Conservation (phyloP, 345 rosid genomes). For the Populus alba region DNA sequence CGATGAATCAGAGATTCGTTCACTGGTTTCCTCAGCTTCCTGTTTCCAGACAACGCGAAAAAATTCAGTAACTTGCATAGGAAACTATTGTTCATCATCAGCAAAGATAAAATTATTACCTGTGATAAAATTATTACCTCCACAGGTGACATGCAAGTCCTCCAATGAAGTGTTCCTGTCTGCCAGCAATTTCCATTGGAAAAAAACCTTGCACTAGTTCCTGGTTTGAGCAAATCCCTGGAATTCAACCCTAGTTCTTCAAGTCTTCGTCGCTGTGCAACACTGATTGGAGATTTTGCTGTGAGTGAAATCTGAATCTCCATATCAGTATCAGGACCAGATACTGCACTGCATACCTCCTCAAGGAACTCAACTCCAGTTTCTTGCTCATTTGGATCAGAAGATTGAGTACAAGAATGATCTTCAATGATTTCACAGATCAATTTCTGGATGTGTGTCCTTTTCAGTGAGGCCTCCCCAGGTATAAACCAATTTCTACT, state of each 20-base stretch:
- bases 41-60: constrained; percentile 17
- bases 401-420: constrained; percentile 42
- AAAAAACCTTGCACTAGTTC: constrained; percentile 1
- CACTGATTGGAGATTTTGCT: background rate
- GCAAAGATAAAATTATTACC: constrained; percentile 34
- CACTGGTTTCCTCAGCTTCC: constrained; percentile 49
- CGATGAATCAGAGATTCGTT: constrained; percentile 25
- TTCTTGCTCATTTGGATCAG: constrained; percentile 33
- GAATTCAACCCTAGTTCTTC: background rate
- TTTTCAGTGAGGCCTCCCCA: constrained; percentile 81
- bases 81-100: background rate
- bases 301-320: constrained; percentile 37
- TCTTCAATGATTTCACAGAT: constrained; percentile 64
- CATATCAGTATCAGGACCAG: constrained; percentile 36
- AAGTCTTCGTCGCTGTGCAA: background rate
- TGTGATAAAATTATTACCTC: constrained; percentile 39
- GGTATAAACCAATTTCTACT: constrained; percentile 80
- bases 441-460: constrained; percentile 65
- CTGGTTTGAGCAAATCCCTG: background rate
- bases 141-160: constrained; percentile 40
- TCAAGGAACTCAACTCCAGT: constrained; percentile 38
- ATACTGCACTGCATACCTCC: constrained; percentile 35
- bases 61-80: background rate
- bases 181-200: constrained; percentile 20
- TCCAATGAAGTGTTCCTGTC: constrained; percentile 19